Conservation (phyloP, 192 early-diverging fungal genomes). For the Coemansia biformis region DNA sequence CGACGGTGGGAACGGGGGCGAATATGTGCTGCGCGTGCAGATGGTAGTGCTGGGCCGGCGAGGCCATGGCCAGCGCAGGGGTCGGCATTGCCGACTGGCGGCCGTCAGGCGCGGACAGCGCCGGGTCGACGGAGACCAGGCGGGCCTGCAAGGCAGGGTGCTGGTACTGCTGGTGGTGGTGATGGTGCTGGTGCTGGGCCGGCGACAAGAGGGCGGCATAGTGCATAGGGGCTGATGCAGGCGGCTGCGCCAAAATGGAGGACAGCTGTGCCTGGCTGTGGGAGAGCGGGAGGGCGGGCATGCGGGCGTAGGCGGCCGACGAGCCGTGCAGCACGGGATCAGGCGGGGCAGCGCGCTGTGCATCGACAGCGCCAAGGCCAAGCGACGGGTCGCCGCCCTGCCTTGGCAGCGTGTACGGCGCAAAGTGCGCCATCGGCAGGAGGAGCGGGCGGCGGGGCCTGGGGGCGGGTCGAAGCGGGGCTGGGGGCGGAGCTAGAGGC, state of each 20-base stretch:
- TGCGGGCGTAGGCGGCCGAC: background rate
- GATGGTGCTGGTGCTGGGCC: constrained; percentile 11
- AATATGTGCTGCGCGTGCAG: too few relatives aligned
- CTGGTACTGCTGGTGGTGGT: constrained; percentile 1
- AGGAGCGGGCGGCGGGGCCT: too few relatives aligned
- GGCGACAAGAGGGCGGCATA: constrained; percentile 8
- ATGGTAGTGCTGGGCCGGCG: constrained; percentile 9
- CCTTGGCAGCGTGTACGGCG: too few relatives aligned
- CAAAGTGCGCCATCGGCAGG: too few relatives aligned
- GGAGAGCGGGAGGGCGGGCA: background rate
- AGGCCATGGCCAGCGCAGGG: too few relatives aligned
- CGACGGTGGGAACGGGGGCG: constrained; percentile 6
- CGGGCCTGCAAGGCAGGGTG: too few relatives aligned
- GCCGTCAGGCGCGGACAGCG: too few relatives aligned
- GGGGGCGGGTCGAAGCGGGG: too few relatives aligned
- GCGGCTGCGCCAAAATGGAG: background rate
- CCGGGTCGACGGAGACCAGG: too few relatives aligned
- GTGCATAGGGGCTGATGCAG: background rate
- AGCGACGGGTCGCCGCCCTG: background rate
- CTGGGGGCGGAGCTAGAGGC: too few relatives aligned
- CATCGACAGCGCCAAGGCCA: background rate
- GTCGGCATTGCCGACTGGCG: too few relatives aligned
- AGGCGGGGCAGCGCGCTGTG: background rate
- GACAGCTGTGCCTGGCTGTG: constrained; percentile 2
- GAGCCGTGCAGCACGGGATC: constrained; percentile 3